Percentiles rank a stretch among this genome's conserved stretches.
Conservation (phyloP, 2,329 filamentous ascomycete genomes). For the Aspergillus jensenii region DNA sequence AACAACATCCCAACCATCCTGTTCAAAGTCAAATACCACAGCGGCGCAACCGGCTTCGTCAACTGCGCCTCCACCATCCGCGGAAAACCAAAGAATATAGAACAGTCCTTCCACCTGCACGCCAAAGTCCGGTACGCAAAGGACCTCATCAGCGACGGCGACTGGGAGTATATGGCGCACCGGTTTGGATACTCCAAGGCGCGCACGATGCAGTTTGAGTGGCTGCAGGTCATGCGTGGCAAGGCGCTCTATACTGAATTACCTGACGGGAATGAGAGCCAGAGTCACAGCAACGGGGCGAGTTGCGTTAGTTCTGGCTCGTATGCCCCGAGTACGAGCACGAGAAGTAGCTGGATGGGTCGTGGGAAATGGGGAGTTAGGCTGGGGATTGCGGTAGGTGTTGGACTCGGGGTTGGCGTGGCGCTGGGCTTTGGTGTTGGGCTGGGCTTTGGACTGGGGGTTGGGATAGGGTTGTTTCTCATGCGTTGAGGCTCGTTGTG, state of each 20-base stretch:
- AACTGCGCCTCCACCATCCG: background rate
- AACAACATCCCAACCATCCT: background rate
- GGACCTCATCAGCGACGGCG: background rate
- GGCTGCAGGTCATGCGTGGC: background rate
- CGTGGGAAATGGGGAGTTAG: background rate
- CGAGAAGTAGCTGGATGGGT: background rate
- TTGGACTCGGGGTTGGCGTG: background rate
- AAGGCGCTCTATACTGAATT: background rate
- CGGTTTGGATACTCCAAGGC: background rate
- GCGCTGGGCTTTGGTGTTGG: background rate
- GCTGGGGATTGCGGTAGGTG: background rate
- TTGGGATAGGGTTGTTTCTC: background rate
- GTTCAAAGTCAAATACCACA: background rate
- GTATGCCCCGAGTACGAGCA: background rate
- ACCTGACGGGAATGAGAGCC: background rate
- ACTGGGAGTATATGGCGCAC: background rate
- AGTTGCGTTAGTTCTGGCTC: background rate
- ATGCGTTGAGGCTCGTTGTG: background rate
- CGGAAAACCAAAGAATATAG: background rate
- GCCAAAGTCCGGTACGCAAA: background rate
- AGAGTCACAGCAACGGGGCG: background rate
- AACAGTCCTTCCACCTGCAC: background rate
- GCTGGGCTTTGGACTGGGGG: background rate
- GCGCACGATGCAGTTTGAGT: background rate
- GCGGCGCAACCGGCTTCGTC: background rate